phyloP scores from a whole-genome alignment of 2,329 filamentous ascomycete species.

The Calonectria pauciramosa region DNA sequence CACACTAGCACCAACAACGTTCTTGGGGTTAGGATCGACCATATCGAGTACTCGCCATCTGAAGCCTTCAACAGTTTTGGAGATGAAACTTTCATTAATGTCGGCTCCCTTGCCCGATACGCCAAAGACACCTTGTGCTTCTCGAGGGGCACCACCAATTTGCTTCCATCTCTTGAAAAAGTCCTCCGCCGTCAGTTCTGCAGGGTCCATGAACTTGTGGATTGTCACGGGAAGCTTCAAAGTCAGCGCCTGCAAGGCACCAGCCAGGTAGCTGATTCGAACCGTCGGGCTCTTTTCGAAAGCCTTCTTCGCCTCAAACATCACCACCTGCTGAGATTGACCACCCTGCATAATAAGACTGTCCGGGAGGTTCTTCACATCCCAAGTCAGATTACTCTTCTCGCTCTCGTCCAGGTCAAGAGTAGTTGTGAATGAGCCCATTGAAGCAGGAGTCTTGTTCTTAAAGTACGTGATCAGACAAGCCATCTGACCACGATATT shows the following conservation, averaged over 20 bases:
- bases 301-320: constrained; percentile 88
- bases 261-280: constrained; percentile 93
- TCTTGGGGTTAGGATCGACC: constrained; percentile 93
- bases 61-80: constrained; percentile 84
- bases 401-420: constrained; percentile 82
- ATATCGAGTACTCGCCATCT: constrained; percentile 87
- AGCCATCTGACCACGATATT: constrained; percentile 95
- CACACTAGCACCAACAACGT: constrained; percentile 92
- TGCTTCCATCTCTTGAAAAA: constrained; percentile 99
- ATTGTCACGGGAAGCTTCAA: constrained; percentile 89
- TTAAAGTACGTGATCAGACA: constrained; percentile 96
- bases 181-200: constrained; percentile 87
- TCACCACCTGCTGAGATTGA: constrained; percentile 93
- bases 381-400: constrained; percentile 80
- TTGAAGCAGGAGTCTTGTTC: constrained; percentile 88
- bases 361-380: constrained; percentile 90
- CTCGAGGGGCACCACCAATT: constrained; percentile 89
- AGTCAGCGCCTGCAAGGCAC: constrained; percentile 91
- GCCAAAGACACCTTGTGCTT: constrained; percentile 89
- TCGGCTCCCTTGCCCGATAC: constrained; percentile 64
- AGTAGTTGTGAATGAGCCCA: constrained; percentile 95
- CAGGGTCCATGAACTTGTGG: constrained; percentile 97
- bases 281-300: constrained; percentile 92
- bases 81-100: constrained; percentile 79
- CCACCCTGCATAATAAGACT: constrained; percentile 80